Evolutionary conservation across 352 stramenopile species (phyloP).

Genomic region (Phytophthora fragariae): DNA sequence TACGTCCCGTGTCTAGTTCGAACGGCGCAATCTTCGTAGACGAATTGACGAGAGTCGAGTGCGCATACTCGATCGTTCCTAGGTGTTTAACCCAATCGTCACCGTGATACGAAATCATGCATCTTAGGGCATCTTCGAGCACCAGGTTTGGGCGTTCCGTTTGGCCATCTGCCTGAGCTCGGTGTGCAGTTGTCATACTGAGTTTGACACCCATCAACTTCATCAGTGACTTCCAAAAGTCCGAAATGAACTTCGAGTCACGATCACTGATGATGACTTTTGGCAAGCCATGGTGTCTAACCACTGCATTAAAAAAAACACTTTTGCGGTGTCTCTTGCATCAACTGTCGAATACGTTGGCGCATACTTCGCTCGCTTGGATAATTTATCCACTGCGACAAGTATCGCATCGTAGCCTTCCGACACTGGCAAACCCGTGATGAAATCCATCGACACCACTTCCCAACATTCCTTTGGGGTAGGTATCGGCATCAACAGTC

Average conservation of each 20-base stretch:
- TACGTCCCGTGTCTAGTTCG: slow-evolving; percentile 25
- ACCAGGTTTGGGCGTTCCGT: slow-evolving; percentile 22
- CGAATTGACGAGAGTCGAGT: slow-evolving; percentile 19
- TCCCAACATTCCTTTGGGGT: slow-evolving; percentile 27
- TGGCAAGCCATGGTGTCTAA: slow-evolving; percentile 24
- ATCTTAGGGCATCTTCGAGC: slow-evolving; percentile 23
- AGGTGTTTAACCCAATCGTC: slow-evolving; percentile 20
- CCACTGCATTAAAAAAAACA: slow-evolving; percentile 26
- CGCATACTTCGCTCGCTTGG: slow-evolving; percentile 36
- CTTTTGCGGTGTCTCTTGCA: slow-evolving; percentile 14
- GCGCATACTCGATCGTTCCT: slow-evolving; percentile 25
- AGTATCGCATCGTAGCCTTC: slow-evolving; percentile 32
- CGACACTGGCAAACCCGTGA: slow-evolving; percentile 34
- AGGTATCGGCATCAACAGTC: slow-evolving; percentile 17
- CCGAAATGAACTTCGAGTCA: slow-evolving; percentile 26
- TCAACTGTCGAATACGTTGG: slow-evolving; percentile 22
- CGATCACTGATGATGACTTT: slow-evolving; percentile 25
- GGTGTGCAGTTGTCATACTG: background rate
- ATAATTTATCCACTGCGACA: slow-evolving; percentile 32
- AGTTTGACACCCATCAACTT: slow-evolving; percentile 1
- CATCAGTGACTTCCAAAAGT: slow-evolving; percentile 31
- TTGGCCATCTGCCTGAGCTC: slow-evolving; percentile 27
- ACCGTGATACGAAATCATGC: slow-evolving; percentile 25
- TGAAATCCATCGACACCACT: slow-evolving; percentile 40
- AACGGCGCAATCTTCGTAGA: slow-evolving; percentile 19